phyloP scores from a whole-genome alignment of 148 eudicot species.

The Camellia lanceoleosa region DNA sequence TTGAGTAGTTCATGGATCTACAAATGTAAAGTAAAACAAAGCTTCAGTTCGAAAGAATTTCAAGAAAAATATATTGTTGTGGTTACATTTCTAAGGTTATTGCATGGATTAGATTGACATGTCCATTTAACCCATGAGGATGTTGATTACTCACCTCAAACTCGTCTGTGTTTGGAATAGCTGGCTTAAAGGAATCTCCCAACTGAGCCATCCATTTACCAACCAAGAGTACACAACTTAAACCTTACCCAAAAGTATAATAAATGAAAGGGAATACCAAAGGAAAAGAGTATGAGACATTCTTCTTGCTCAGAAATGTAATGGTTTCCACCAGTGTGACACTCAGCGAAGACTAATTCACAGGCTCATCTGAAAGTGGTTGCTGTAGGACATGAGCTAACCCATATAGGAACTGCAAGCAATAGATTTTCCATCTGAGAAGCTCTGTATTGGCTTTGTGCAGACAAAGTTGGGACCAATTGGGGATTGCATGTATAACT shows the following conservation, averaged over 20 bases:
- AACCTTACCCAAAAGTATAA: neutral
- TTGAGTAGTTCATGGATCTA: conserved; percentile 54
- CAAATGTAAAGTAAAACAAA: conserved; percentile 9
- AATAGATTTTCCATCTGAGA: conserved; percentile 8
- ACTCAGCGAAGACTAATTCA: conserved; percentile 42
- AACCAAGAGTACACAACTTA: neutral
- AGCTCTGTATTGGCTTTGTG: neutral
- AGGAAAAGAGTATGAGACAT: conserved; percentile 14
- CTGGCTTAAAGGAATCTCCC: conserved; percentile 26
- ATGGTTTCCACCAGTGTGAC: conserved; percentile 24
- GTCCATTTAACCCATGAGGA: no score
- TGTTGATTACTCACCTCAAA: no score
- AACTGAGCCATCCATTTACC: conserved; percentile 30
- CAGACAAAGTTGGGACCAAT: neutral
- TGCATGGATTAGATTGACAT: no score
- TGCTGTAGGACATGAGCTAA: conserved; percentile 54
- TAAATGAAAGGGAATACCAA: neutral
- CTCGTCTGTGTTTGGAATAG: conserved; percentile 23
- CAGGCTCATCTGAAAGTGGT: conserved; percentile 51
- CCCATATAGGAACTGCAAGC: conserved; percentile 50
- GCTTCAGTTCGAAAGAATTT: neutral
- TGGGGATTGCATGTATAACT: neutral
- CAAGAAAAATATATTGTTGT: neutral
- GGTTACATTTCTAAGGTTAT: no score
- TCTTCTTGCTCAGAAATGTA: conserved; percentile 48